Base-by-base conservation (phyloP, 805 yeast species). In the Maudiozyma turicensis region DNA sequence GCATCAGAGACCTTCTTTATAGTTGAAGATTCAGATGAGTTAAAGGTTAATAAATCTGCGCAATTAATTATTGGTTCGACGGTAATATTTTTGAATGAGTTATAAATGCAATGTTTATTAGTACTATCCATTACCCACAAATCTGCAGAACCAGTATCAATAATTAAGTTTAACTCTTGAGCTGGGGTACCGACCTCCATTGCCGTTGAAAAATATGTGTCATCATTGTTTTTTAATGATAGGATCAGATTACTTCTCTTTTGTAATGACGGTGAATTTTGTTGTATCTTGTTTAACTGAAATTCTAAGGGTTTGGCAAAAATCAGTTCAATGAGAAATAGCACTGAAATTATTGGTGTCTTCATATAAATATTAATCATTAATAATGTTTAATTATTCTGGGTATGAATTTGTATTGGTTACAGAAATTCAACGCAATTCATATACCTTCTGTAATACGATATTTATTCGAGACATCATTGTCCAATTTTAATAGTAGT, bases 71-170 rank as follows among this genome's bases (percentile, higher is more conserved):
- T 48, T 1, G 59, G 54, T 10, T 43, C 45, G 20, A 58, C 45
- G 3, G 40, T 37, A 29, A 48, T 20, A 7, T 58, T 59, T 33
- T 26, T 43, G 9, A 45, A 7, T 15, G 46, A 30, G 3, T 11
- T 34, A 29, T 45, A 43, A 7, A 40, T 8, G 50, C 72, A 68
- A 45, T 54, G 66, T 1, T 66, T 59, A 48, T 68, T 68, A 1
- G 43, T 38, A 3, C 68, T 61, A 38, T 70, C 68, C 56, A 66
- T 70, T 26, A 83, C 77, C 62, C 63, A 83, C 26, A 85, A 65
- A 61, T 84, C 91, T 0, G 86, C 75, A 0, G 89, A 82, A 2
- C 91, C 93, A 1, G 90, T 84, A 58, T 84, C 93, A n/a, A 84
- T 60, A 38, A 81, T 61, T 8, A 83, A 78, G 8, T 69, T 70